Conservation (phyloP, 73 alveolate genomes). For the Breviolum minutum region DNA sequence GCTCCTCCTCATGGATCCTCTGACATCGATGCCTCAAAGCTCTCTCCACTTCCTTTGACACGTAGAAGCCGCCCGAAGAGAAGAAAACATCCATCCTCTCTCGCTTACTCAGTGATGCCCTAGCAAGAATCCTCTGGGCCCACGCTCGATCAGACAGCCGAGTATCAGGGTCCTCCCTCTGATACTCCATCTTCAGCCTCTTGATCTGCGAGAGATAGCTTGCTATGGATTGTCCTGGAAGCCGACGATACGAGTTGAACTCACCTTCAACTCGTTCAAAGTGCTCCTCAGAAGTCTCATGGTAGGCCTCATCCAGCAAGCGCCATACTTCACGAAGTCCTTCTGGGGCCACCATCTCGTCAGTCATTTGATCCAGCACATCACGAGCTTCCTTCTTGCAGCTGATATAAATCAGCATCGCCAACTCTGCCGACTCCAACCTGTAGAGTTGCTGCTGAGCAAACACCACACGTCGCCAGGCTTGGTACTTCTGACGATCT, state of each 20-base stretch:
- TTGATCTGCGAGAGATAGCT: not conserved
- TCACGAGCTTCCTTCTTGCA: not conserved
- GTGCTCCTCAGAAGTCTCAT: not conserved
- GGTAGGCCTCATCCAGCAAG: not conserved
- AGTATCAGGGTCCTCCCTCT: not conserved
- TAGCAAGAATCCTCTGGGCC: not conserved
- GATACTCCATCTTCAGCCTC: not conserved
- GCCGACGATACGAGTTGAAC: not conserved
- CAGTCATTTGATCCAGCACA: not conserved
- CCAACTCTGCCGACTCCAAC: not conserved
- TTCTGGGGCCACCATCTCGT: not conserved
- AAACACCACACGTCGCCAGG: not conserved
- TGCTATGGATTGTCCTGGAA: not conserved
- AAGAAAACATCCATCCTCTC: not conserved
- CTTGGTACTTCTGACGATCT: not conserved
- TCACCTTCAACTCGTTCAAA: not conserved
- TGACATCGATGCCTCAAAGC: not conserved
- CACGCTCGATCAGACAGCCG: not conserved
- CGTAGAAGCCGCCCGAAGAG: not conserved
- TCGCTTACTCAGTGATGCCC: not conserved
- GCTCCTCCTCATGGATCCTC: not conserved
- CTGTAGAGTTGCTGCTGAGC: not conserved
- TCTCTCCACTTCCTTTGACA: not conserved
- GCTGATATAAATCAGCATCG: not conserved
- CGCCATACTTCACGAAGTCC: not conserved